These are phyloP conservation scores for Omphalotus guepiniiformis DNA, from an alignment of 768 basidiomycete genomes.

Conservation along the genomic window DNA sequence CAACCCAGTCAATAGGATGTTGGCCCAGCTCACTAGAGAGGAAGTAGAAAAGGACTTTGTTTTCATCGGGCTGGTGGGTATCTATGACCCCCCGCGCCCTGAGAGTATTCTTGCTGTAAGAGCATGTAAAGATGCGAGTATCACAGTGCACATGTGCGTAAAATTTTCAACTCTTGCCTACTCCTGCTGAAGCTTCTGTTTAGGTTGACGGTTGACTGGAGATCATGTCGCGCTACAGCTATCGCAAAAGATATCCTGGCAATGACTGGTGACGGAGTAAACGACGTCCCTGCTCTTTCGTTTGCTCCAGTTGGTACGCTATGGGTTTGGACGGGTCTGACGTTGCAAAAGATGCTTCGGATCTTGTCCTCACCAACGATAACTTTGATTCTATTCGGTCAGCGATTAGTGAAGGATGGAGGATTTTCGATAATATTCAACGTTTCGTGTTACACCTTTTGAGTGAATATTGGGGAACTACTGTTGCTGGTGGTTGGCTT, in stretches of 20 bases:
- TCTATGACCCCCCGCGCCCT: slow-evolving; percentile 54
- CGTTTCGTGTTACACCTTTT: slow-evolving; percentile 53
- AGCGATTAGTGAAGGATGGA: slow-evolving; percentile 53
- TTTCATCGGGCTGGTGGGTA: slow-evolving; percentile 54
- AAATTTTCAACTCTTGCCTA: background rate
- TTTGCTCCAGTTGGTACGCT: slow-evolving; percentile 49
- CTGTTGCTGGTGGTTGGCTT: slow-evolving; percentile 52
- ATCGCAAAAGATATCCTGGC: slow-evolving; percentile 47
- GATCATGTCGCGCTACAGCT: slow-evolving; percentile 46
- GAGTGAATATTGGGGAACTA: slow-evolving; percentile 51
- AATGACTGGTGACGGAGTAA: slow-evolving; percentile 58
- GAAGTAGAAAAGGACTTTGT: slow-evolving; percentile 43
- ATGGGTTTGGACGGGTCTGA: slow-evolving; percentile 58
- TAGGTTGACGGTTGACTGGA: slow-evolving; percentile 50
- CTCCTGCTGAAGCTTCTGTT: slow-evolving; percentile 10
- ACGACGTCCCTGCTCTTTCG: slow-evolving; percentile 55
- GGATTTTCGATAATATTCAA: slow-evolving; percentile 54
- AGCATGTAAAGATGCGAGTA: slow-evolving; percentile 47
- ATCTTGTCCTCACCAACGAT: slow-evolving; percentile 56
- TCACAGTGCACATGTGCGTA: slow-evolving; percentile 40
- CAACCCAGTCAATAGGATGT: background rate
- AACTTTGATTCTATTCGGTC: slow-evolving; percentile 61
- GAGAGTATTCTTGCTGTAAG: slow-evolving; percentile 49
- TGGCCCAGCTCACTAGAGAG: slow-evolving; percentile 16
- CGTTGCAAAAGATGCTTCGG: slow-evolving; percentile 51